Percentiles rank a stretch among this genome's conserved stretches.
phyloP scores from a whole-genome alignment of 2,329 filamentous ascomycete species.

The Pseudogymnoascus verrucosus region DNA sequence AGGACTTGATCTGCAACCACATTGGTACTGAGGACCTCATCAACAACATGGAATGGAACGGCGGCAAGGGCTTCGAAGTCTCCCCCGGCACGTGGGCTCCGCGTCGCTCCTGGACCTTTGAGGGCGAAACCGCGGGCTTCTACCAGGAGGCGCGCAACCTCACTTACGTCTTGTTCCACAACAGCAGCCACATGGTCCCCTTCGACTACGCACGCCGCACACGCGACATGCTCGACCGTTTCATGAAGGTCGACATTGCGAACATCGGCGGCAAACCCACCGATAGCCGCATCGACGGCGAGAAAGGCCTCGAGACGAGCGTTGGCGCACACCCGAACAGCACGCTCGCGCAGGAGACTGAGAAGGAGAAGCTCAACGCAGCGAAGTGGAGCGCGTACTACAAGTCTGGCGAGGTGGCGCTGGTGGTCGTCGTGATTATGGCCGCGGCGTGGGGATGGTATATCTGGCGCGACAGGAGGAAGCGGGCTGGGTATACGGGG shows the following conservation, averaged over 20 bases:
- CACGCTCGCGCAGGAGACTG: slow-evolving; percentile 54
- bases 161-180: slow-evolving; percentile 92
- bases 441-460: slow-evolving; percentile 56
- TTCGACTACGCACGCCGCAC: slow-evolving; percentile 83
- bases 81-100: slow-evolving; percentile 84
- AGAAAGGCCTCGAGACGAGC: slow-evolving; percentile 57
- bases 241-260: slow-evolving; percentile 87
- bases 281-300: slow-evolving; percentile 61
- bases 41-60: slow-evolving; percentile 84
- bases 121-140: slow-evolving; percentile 77
- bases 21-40: slow-evolving; percentile 88
- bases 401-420: slow-evolving; percentile 60
- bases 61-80: slow-evolving; percentile 81
- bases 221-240: slow-evolving; percentile 94
- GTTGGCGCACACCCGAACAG: slow-evolving; percentile 62
- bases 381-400: slow-evolving; percentile 66
- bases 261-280: slow-evolving; percentile 69
- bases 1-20: slow-evolving; percentile 96
- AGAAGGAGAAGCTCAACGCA: slow-evolving; percentile 54
- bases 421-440: slow-evolving; percentile 58
- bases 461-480: slow-evolving; percentile 55
- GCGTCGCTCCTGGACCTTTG: slow-evolving; percentile 89
- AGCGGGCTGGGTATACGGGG: slow-evolving; percentile 45
- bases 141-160: slow-evolving; percentile 94
- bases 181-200: slow-evolving; percentile 96